phyloP scores from a whole-genome alignment of 768 basidiomycete genomes.

The Trametopsis cervina region DNA sequence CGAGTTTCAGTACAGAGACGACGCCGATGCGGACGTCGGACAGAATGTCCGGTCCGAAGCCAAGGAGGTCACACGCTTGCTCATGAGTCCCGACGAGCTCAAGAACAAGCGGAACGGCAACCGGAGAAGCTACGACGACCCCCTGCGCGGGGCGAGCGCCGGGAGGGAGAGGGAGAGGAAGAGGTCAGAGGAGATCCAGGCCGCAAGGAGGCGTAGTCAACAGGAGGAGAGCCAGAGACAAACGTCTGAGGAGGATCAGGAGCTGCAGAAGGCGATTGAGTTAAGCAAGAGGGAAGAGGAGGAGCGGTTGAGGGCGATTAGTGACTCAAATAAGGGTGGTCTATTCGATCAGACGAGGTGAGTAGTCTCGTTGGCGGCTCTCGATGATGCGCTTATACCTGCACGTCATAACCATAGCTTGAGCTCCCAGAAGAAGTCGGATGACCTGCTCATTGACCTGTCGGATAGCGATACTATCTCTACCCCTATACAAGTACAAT shows the following conservation, averaged over 20 bases:
- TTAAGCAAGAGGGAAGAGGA: conserved; percentile 87
- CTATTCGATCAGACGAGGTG: conserved; percentile 8
- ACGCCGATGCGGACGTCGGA: conserved; percentile 88
- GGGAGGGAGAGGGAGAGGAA: conserved; percentile 8
- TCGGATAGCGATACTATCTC: conserved; percentile 8
- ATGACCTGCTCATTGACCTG: conserved; percentile 15
- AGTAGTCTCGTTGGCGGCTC: too few relatives aligned
- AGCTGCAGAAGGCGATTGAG: conserved; percentile 70
- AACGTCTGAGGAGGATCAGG: conserved; percentile 57
- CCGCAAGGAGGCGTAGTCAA: conserved; percentile 46
- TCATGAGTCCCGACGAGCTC: conserved; percentile 74
- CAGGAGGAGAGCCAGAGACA: conserved; percentile 47
- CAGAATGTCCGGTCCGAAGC: conserved; percentile 94
- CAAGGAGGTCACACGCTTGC: conserved; percentile 90
- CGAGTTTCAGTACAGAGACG: conserved; percentile 95
- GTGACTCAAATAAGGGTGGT: conserved; percentile 46
- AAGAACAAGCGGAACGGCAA: conserved; percentile 53
- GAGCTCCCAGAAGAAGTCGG: neutral
- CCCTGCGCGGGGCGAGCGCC: conserved; percentile 31
- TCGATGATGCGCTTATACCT: too few relatives aligned
- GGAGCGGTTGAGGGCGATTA: conserved; percentile 56
- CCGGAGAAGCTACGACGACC: conserved; percentile 4
- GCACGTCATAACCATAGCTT: too few relatives aligned
- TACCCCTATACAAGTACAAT: conserved; percentile 19
- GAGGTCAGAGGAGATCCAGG: conserved; percentile 63